These are phyloP conservation scores for Vararia minispora DNA, from an alignment of 768 basidiomycete genomes.

Conservation along the genomic window DNA sequence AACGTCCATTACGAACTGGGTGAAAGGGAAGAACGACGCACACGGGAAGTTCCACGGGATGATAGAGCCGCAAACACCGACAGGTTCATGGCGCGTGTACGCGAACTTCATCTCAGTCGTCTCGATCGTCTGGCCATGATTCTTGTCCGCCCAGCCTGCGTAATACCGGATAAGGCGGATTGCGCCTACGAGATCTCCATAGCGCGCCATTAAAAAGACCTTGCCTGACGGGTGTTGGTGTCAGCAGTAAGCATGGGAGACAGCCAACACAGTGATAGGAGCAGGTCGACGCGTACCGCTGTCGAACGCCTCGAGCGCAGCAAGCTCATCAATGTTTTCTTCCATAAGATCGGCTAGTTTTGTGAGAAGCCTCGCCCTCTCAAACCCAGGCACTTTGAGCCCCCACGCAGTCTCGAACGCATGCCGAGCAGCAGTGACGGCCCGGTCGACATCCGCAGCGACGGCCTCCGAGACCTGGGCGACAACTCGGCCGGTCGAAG, in stretches of 20 bases:
- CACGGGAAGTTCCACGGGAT: conserved; percentile 65
- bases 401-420: conserved; percentile 38
- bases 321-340: conserved; percentile 32
- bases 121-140: conserved; percentile 28
- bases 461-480: conserved; percentile 24
- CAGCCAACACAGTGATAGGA: too few species aligned
- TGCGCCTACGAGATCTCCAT: conserved; percentile 15
- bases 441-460: conserved; percentile 33
- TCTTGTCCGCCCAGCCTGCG: conserved; percentile 53
- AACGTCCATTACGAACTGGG: not conserved
- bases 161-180: conserved; percentile 28
- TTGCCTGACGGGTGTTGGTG: too few species aligned
- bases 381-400: conserved; percentile 28
- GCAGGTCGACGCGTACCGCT: conserved; percentile 25
- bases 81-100: conserved; percentile 62
- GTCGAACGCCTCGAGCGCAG: conserved; percentile 42
- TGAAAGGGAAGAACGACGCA: too few species aligned
- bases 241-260: too few species aligned
- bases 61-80: conserved; percentile 42
- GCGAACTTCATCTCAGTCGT: conserved; percentile 44
- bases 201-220: conserved; percentile 16
- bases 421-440: conserved; percentile 30
- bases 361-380: conserved; percentile 30
- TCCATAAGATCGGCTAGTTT: conserved; percentile 45
- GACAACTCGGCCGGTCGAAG: conserved; percentile 30